Conservation (phyloP, 371 early-diverging fungal genomes). For the Zancudomyces culisetae region DNA sequence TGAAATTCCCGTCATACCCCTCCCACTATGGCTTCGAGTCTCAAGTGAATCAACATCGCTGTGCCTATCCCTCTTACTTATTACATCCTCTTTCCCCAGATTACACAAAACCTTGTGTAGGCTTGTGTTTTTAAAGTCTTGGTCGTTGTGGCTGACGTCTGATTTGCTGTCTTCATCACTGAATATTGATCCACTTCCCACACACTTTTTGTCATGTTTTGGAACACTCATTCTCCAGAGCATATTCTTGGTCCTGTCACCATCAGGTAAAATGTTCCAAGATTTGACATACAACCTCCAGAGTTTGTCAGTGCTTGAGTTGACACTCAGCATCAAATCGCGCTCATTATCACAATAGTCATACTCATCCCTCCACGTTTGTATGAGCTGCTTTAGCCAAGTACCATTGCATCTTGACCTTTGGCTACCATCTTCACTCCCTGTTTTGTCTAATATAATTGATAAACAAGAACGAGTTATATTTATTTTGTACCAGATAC, state of each 20-base stretch:
- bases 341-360: background rate
- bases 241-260: background rate
- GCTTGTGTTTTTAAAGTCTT: background rate
- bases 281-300: constrained; percentile 1
- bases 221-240: constrained; percentile 3
- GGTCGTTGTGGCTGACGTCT: background rate
- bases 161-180: too few relatives aligned
- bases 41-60: too few relatives aligned
- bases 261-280: background rate
- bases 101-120: too few relatives aligned
- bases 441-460: too few relatives aligned
- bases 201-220: background rate
- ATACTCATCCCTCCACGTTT: background rate
- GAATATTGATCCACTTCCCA: background rate
- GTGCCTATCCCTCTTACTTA: too few relatives aligned
- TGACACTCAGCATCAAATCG: background rate
- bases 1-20: too few relatives aligned
- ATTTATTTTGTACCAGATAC: too few relatives aligned
- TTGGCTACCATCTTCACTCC: too few relatives aligned
- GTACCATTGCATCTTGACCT: too few relatives aligned
- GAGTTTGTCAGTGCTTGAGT: background rate
- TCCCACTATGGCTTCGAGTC: too few relatives aligned
- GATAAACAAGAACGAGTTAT: too few relatives aligned
- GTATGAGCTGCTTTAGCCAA: background rate
- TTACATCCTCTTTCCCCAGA: too few relatives aligned